Conservation (phyloP, 1,139 yeast species). For the Candida gigantensis region DNA sequence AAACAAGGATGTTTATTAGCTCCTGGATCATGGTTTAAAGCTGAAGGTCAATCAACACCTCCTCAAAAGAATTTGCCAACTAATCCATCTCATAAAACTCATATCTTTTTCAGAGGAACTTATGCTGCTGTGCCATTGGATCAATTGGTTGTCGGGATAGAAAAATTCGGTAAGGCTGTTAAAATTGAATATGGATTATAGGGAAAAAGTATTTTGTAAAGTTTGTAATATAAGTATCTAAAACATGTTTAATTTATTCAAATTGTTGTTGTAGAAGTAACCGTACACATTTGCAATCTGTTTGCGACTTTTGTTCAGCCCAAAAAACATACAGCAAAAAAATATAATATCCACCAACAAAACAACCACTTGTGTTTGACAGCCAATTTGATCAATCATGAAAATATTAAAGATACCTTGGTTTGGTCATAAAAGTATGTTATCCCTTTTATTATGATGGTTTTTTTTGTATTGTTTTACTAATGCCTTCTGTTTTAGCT, state of each 20-base stretch:
- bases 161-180: slow-evolving; percentile 64
- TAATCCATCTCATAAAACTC: slow-evolving; percentile 36
- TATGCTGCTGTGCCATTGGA: slow-evolving; percentile 81
- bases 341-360: neutral
- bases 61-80: slow-evolving; percentile 48
- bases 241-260: no score
- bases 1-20: slow-evolving; percentile 71
- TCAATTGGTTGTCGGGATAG: slow-evolving; percentile 57
- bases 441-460: slow-evolving; percentile 15
- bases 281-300: no score
- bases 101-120: slow-evolving; percentile 84
- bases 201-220: no score
- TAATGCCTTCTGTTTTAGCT: slow-evolving; percentile 42
- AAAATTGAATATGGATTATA: slow-evolving; percentile 41
- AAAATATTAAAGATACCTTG: slow-evolving; percentile 81
- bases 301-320: no score
- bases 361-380: neutral
- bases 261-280: no score
- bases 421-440: slow-evolving; percentile 70
- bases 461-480: no score
- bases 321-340: neutral
- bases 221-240: no score
- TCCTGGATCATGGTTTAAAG: slow-evolving; percentile 89
- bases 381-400: slow-evolving; percentile 42
- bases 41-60: slow-evolving; percentile 45